Percentiles rank a stretch among this genome's conserved stretches.
Evolutionary conservation across 1,284 basidiomycete species (phyloP).

Genomic region (Bjerkandera adusta): DNA sequence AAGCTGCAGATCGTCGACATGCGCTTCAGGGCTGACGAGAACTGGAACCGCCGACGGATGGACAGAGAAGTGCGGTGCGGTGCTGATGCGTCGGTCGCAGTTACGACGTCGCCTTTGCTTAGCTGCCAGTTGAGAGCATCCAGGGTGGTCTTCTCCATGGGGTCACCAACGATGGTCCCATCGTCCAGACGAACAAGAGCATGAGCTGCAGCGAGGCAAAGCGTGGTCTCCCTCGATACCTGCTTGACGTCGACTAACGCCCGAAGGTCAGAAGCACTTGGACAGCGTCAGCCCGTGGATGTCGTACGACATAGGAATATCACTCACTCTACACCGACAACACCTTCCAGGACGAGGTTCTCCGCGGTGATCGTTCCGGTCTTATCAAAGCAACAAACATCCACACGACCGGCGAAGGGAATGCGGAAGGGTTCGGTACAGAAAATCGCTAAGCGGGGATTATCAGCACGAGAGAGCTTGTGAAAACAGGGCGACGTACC

Average conservation of each 20-base stretch:
- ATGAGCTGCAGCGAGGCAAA: conserved; percentile 92
- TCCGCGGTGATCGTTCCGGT: conserved; percentile 96
- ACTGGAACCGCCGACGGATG: conserved; percentile 91
- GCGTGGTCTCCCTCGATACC: conserved; percentile 74
- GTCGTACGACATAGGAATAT: neutral
- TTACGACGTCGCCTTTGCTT: conserved; percentile 69
- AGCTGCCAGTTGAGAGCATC: conserved; percentile 92
- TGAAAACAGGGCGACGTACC: conserved; percentile 43
- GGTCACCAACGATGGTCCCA: conserved; percentile 93
- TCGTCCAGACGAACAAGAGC: conserved; percentile 93
- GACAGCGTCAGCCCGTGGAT: conserved; percentile 7
- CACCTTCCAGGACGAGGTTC: conserved; percentile 90
- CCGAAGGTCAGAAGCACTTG: conserved; percentile 54
- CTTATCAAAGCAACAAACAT: conserved; percentile 98
- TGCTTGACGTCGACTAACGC: conserved; percentile 80
- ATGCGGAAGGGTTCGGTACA: conserved; percentile 98
- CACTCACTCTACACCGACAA: conserved; percentile 82
- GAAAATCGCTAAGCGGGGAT: conserved; percentile 96
- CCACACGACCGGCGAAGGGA: conserved; percentile 89
- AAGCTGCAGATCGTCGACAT: conserved; percentile 89
- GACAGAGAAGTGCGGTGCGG: conserved; percentile 61
- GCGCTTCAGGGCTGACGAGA: conserved; percentile 92
- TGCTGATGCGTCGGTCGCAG: conserved; percentile 52
- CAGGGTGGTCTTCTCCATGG: conserved; percentile 98
- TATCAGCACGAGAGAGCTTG: neutral